Evolutionary conservation across 345 rosid species (phyloP), one percentile per base, ranked within the genome.

Genomic region (Eucalyptus decipiens): DNA sequence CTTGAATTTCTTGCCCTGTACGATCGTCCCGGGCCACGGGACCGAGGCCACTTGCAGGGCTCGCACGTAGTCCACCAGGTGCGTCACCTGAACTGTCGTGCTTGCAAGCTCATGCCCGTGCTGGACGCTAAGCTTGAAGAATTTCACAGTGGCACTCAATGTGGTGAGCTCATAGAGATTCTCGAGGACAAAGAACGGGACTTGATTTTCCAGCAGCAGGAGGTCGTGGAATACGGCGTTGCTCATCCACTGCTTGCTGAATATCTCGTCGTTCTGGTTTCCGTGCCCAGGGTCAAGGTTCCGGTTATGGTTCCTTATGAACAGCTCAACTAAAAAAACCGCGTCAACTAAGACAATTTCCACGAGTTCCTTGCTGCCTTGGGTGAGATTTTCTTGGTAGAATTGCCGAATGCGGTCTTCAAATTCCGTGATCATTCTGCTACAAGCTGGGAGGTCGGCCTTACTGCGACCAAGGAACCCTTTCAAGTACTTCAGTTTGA

Each of bases 321-420:
- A 80, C 49, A 93, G 90, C 48, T 92, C 95, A 76, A 93, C 87
- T 3, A 91, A 10, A 58, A 92, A 93, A 69, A 87, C 80, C 1
- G 90, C 92, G 45, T 91, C 94, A 7, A 92, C 86, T 21, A 92
- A 87, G 76, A 93, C 47, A 89, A 92, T 92, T 72, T 90, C 89
- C 26, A 91, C 92, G 37, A 92, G 88, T n/a, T 89, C 89, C 32
- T 90, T 65, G 34, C 90, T 28, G 32, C 32, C 11, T 21, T 89
- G 90, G 43, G 85, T 43, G 28, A 91, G 88, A 42, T 45, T 37
- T 88, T 91, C 90, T 32, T 90, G 90, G 34, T 93, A 93, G 91
- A 80, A 91, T 15, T 21, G 42, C 9, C 92, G 92, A 87, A 89
- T 87, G 18, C 72, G 87, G 24, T 90, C 87, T 87, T 92, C 93